Conservation (phyloP, 345 rosid species). For the Alliaria petiolata region DNA sequence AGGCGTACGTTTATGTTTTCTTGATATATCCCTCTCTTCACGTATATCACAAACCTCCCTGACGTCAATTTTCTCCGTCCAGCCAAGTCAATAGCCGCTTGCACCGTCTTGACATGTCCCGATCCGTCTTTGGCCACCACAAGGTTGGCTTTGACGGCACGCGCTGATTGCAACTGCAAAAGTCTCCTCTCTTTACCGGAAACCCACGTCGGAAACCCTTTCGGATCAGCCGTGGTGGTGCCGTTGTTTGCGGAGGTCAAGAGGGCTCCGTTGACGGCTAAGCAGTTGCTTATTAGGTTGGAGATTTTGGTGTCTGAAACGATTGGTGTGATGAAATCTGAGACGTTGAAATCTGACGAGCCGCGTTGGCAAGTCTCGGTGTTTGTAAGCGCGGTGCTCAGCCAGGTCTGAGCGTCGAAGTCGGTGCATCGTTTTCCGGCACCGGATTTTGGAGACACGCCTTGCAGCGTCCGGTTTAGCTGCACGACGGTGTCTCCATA, state of each 20-base stretch:
- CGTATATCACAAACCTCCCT: conserved; percentile 54
- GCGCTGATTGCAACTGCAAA: conserved; percentile 33
- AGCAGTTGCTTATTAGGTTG: conserved; percentile 51
- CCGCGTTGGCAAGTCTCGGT: conserved; percentile 64
- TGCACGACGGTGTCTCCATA: conserved; percentile 54
- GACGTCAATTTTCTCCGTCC: conserved; percentile 46
- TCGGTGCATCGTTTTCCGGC: conserved; percentile 31
- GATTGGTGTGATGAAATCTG: conserved; percentile 46
- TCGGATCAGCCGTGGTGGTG: not conserved
- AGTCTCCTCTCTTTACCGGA: conserved; percentile 34
- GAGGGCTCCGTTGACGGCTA: conserved; percentile 54
- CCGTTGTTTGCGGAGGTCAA: conserved; percentile 17
- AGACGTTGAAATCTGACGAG: conserved; percentile 52
- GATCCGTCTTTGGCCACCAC: conserved; percentile 70
- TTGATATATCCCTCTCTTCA: conserved; percentile 71
- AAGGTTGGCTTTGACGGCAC: conserved; percentile 32
- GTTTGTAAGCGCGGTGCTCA: conserved; percentile 81
- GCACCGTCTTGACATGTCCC: conserved; percentile 48
- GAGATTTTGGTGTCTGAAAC: conserved; percentile 44
- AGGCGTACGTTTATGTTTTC: conserved; percentile 67
- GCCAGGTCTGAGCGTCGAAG: conserved; percentile 85
- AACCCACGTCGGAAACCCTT: conserved; percentile 47
- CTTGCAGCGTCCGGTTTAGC: conserved; percentile 52
- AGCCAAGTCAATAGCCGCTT: conserved; percentile 61
- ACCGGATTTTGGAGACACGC: conserved; percentile 15